Evolutionary conservation across 2,329 filamentous ascomycete genomes (phyloP).

Genomic region (Neonectria magnoliae): DNA sequence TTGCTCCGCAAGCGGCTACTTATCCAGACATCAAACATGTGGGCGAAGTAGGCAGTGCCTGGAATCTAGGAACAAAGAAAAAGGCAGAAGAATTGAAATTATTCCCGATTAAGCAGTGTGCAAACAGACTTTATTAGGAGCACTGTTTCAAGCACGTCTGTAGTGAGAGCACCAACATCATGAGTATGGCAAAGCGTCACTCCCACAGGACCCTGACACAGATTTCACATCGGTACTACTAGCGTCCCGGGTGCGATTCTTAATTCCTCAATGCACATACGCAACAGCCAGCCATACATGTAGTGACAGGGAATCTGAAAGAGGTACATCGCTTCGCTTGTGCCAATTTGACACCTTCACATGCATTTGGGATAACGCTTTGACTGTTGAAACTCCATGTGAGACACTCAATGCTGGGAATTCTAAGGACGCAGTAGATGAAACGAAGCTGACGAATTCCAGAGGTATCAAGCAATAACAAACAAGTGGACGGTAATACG

Average conservation of each 20-base stretch:
- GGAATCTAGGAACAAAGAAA: neutral
- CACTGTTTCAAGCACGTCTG: neutral
- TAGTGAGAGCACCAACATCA: neutral
- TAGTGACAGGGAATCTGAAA: too few species aligned
- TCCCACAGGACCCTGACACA: neutral
- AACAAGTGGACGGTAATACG: neutral
- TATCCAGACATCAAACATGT: neutral
- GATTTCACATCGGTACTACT: neutral
- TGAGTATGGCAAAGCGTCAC: neutral
- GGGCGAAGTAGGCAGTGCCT: neutral
- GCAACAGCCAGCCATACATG: neutral
- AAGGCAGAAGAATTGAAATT: neutral
- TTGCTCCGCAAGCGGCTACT: slow-evolving; percentile 23
- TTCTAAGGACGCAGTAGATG: neutral
- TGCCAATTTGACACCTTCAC: neutral
- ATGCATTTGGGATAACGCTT: too few species aligned
- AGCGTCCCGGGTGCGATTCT: neutral
- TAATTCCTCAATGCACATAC: neutral
- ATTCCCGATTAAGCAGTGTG: neutral
- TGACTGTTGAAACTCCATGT: neutral
- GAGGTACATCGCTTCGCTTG: neutral
- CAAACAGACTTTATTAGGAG: neutral
- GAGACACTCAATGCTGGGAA: neutral
- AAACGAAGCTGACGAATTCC: neutral
- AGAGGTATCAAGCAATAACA: neutral